Conservation (phyloP, 1,284 basidiomycete genomes). For the Schizophyllum commune region DNA sequence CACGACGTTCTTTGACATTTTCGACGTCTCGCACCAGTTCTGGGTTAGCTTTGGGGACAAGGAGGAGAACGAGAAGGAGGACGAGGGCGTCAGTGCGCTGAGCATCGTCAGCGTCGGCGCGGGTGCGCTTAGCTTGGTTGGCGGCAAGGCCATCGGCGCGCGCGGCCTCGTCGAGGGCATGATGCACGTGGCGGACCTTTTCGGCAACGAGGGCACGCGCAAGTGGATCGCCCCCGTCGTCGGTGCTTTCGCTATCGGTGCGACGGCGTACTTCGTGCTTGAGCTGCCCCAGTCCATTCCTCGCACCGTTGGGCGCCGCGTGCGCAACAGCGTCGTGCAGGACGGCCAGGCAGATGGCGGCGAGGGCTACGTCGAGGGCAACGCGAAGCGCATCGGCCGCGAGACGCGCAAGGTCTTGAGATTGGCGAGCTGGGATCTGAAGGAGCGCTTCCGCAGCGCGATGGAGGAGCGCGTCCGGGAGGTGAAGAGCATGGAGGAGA, state of each 20-base stretch:
- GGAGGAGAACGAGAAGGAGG: slow-evolving; percentile 31
- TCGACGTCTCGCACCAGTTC: slow-evolving; percentile 83
- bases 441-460: slow-evolving; percentile 75
- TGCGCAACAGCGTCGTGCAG: slow-evolving; percentile 40
- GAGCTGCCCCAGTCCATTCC: slow-evolving; percentile 91
- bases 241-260: slow-evolving; percentile 69
- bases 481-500: slow-evolving; percentile 73
- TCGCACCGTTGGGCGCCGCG: slow-evolving; percentile 80
- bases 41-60: slow-evolving; percentile 54
- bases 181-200: slow-evolving; percentile 68
- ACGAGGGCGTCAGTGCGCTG: slow-evolving; percentile 56
- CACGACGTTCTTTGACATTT: slow-evolving; percentile 74
- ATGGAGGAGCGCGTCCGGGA: slow-evolving; percentile 75
- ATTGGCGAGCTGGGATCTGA: slow-evolving; percentile 87
- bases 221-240: slow-evolving; percentile 87
- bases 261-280: slow-evolving; percentile 77
- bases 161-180: slow-evolving; percentile 73
- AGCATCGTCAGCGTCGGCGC: slow-evolving; percentile 40
- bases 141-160: slow-evolving; percentile 72
- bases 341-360: slow-evolving; percentile 25
- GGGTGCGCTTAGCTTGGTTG: slow-evolving; percentile 58
- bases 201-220: slow-evolving; percentile 77
- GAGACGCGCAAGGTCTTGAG: slow-evolving; percentile 95
- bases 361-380: slow-evolving; percentile 45
- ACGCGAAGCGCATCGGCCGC: slow-evolving; percentile 67